Evolutionary conservation across 2,329 filamentous ascomycete species (phyloP), one percentile per base, ranked within the genome.

Genomic region (Colletotrichum sp.): DNA sequence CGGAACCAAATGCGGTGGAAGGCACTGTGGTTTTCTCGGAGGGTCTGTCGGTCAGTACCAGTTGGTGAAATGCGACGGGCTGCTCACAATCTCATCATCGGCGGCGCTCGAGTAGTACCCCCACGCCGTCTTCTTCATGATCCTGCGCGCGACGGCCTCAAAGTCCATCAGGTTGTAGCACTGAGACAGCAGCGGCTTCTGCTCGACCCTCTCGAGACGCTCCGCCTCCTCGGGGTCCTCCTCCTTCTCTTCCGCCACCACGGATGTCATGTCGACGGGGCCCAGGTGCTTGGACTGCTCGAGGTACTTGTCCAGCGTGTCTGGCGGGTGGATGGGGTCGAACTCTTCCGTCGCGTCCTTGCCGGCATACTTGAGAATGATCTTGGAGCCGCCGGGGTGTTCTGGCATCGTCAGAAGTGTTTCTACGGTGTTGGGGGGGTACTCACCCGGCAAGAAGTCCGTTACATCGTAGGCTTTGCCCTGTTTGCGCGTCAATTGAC

Each of bases 1-100:
- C 97, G 93, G 89, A 99, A 99, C 96, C 97, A 92, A 86, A 98
- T 98, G 84, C 98, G 96, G 88, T 99, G 97, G 88, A 96, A 99
- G 62, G 97, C 97, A 62, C 91, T 92, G 87, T 98, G 96, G 87
- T 99, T 99, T 86, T 99, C 96, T 78, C 96, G 93, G 89, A 99
- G 89, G 0, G 97, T 98, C 94, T 98, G 79, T 1, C 78, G 9
- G 77, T 83, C 68, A 82, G 81, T 77, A 49, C 34, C 28, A 16
- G 7, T 52, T 7, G 12, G 15, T 10, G 39, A 26, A 21, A 9
- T 4, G 4, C 21, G 64, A 30, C n/a, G 15, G n/a, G 28, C 24
- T 24, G 84, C 91, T 82, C 83, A 95, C 94, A 86, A 96, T 96
- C 85, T 96, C 95, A 81, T 98, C 95, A 82, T 97, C 95, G 0